Percentiles rank a stretch among this genome's conserved stretches.
Conservation (phyloP, 306 rosid species). For the Dryas octopetala region DNA sequence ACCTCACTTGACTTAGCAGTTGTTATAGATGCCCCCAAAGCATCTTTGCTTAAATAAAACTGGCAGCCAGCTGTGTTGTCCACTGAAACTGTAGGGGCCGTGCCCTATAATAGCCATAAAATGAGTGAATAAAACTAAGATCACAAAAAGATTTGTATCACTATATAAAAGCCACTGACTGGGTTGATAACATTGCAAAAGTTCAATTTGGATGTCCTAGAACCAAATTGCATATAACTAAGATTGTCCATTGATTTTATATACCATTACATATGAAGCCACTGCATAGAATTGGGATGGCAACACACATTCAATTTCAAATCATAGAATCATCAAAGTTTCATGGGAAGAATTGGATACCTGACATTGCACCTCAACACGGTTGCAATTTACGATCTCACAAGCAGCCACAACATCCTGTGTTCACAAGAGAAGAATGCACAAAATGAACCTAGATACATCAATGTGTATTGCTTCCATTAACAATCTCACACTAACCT, state of each 20-base stretch:
- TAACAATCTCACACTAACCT: conserved; percentile 50
- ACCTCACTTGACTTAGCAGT: conserved; percentile 97
- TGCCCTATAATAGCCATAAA: conserved; percentile 56
- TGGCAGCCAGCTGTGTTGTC: conserved; percentile 94
- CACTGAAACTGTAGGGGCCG: conserved; percentile 89
- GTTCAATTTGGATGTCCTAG: conserved; percentile 9
- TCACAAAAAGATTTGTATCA: conserved; percentile 3
- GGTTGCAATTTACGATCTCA: conserved; percentile 91
- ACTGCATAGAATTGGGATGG: background rate
- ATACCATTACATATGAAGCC: background rate
- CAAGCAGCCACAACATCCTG: conserved; percentile 99
- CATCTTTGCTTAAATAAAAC: conserved; percentile 82
- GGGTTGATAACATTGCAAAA: background rate
- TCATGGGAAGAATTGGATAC: conserved; percentile 34
- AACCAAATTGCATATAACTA: background rate
- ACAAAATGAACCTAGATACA: conserved; percentile 15
- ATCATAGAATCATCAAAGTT: conserved; percentile 17
- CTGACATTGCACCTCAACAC: conserved; percentile 98
- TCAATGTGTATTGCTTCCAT: conserved; percentile 27
- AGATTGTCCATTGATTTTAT: background rate
- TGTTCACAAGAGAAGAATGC: conserved; percentile 26
- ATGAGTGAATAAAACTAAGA: conserved; percentile 14
- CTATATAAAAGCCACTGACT: background rate
- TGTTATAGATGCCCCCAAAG: conserved; percentile 73
- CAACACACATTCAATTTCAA: background rate